Evolutionary conservation across 345 rosid genomes (phyloP).

Genomic region (Hypericum androsaemum): DNA sequence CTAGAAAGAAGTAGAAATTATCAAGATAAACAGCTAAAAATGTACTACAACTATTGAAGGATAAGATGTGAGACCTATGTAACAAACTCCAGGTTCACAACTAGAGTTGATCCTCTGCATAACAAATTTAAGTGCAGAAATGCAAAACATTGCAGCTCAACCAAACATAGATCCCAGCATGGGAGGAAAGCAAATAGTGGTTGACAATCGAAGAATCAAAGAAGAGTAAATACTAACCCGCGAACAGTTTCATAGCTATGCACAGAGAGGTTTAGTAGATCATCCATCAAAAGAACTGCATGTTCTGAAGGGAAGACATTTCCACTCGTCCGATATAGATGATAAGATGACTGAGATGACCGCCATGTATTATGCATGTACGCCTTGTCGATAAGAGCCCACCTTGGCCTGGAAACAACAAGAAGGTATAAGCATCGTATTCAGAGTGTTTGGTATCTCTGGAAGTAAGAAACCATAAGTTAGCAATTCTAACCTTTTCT

Average conservation of each 20-base stretch:
- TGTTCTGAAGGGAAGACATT: constrained; percentile 69
- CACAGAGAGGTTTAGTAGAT: constrained; percentile 72
- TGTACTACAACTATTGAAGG: too few species aligned
- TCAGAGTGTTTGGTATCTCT: too few species aligned
- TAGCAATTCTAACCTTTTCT: constrained; percentile 50
- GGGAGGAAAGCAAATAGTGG: not conserved
- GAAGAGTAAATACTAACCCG: constrained; percentile 46
- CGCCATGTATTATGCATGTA: constrained; percentile 97
- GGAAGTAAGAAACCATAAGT: too few species aligned
- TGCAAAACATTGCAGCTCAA: too few species aligned
- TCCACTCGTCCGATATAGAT: constrained; percentile 69
- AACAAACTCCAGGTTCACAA: too few species aligned
- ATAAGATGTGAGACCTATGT: too few species aligned
- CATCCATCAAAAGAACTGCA: constrained; percentile 60
- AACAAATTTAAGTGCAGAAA: too few species aligned
- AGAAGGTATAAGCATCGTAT: constrained; percentile 11
- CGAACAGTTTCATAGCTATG: constrained; percentile 97
- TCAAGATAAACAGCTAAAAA: too few species aligned
- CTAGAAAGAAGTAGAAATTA: too few species aligned
- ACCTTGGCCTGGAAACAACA: constrained; percentile 66
- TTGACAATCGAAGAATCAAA: constrained; percentile 5
- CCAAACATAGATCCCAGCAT: not conserved
- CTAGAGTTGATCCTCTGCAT: too few species aligned
- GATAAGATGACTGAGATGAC: constrained; percentile 88
- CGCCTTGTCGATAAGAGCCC: constrained; percentile 94